These are phyloP conservation scores for Lepiota venenata DNA, from an alignment of 768 basidiomycete species.

Conservation along the genomic window DNA sequence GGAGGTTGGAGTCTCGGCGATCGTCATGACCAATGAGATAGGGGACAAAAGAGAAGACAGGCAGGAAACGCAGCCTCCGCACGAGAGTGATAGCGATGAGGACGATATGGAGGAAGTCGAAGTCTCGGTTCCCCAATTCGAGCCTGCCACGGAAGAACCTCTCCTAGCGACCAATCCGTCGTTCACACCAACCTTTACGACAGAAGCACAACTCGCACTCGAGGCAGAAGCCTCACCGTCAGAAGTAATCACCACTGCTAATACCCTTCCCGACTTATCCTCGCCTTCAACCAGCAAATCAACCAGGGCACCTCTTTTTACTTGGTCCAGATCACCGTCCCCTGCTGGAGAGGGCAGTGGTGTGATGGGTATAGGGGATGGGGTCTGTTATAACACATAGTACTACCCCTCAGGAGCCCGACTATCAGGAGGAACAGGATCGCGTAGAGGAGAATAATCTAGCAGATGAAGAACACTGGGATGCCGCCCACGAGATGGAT, in stretches of 20 bases:
- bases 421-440: not conserved
- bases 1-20: constrained; percentile 20
- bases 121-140: not conserved
- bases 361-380: not conserved
- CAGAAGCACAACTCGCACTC: not conserved
- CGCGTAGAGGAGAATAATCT: constrained; percentile 14
- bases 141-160: not conserved
- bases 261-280: constrained; percentile 10
- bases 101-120: constrained; percentile 41
- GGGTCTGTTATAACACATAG: not conserved
- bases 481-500: constrained; percentile 86
- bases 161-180: not conserved
- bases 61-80: not conserved
- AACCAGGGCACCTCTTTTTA: constrained; percentile 1
- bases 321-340: constrained; percentile 6
- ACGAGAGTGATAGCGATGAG: constrained; percentile 18
- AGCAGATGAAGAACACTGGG: constrained; percentile 51
- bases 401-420: not conserved
- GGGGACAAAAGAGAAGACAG: not conserved
- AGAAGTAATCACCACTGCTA: constrained; percentile 17
- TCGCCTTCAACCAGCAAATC: constrained; percentile 2
- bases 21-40: not conserved
- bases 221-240: not conserved
- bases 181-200: not conserved
- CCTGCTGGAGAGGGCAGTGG: not conserved